phyloP scores from a whole-genome alignment of 1,284 basidiomycete genomes.

The Tylopilus sp. region DNA sequence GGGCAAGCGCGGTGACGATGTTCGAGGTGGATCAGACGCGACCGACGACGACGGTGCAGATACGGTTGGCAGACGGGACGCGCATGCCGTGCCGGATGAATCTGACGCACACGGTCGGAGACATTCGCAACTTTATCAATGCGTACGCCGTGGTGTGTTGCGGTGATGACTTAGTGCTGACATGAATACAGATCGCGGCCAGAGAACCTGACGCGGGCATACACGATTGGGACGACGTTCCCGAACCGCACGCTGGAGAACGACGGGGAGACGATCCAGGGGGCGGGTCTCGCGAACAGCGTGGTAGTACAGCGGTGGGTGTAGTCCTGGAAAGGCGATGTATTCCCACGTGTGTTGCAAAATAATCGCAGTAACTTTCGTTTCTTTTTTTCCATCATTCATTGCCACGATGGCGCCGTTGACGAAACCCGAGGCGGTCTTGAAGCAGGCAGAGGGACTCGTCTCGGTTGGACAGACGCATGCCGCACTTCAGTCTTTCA shows the following conservation, averaged over 20 bases:
- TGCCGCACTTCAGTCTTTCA: conserved; percentile 84
- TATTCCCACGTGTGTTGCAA: conserved; percentile 16
- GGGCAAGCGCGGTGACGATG: conserved; percentile 45
- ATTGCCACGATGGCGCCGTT: conserved; percentile 71
- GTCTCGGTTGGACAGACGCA: conserved; percentile 87
- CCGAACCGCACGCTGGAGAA: conserved; percentile 76
- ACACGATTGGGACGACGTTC: conserved; percentile 84
- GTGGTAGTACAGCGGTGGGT: conserved; percentile 86
- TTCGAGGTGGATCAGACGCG: conserved; percentile 81
- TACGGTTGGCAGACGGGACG: conserved; percentile 90
- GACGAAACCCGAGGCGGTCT: conserved; percentile 86
- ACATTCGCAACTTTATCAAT: conserved; percentile 85
- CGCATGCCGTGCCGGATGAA: conserved; percentile 89
- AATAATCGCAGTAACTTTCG: too few relatives aligned
- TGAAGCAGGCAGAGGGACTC: conserved; percentile 90
- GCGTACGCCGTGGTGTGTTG: conserved; percentile 56
- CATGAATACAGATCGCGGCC: conserved; percentile 61
- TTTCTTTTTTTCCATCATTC: neutral
- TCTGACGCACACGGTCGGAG: conserved; percentile 83
- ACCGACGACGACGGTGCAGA: conserved; percentile 90
- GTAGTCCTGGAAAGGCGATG: conserved; percentile 27
- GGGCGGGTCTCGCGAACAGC: conserved; percentile 73
- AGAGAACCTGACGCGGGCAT: conserved; percentile 59
- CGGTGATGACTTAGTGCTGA: neutral
- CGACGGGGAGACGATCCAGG: conserved; percentile 64